Conservation (phyloP, 768 basidiomycete species). For the Termitomyces sp. region DNA sequence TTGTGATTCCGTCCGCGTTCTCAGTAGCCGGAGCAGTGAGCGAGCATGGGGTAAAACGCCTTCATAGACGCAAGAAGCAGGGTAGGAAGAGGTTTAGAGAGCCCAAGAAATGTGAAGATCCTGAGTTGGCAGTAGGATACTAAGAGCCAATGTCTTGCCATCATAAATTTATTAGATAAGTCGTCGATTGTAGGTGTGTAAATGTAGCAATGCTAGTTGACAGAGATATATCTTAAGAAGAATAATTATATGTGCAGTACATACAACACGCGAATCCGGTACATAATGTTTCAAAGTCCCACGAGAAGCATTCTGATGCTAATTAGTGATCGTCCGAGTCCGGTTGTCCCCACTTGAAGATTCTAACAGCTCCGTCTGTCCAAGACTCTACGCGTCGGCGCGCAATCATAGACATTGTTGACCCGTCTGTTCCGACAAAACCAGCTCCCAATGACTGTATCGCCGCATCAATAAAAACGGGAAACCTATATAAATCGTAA, state of each 20-base stretch:
- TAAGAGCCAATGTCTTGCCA: neutral
- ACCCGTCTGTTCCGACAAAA: constrained; percentile 69
- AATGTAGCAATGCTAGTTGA: neutral
- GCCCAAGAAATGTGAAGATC: constrained; percentile 1
- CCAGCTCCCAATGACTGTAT: constrained; percentile 66
- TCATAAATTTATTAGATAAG: neutral
- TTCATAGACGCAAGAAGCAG: constrained; percentile 24
- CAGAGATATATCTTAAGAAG: neutral
- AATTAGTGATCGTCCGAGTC: constrained; percentile 55
- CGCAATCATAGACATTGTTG: constrained; percentile 70
- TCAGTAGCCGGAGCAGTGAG: constrained; percentile 29
- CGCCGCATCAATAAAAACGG: constrained; percentile 68
- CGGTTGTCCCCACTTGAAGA: constrained; percentile 56
- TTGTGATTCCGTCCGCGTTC: constrained; percentile 36
- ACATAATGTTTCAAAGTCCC: constrained; percentile 4
- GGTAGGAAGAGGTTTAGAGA: neutral
- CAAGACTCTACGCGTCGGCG: constrained; percentile 66
- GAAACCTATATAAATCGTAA: constrained; percentile 46
- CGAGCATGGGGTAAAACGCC: constrained; percentile 28
- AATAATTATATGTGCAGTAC: constrained; percentile 5
- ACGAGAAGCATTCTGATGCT: neutral
- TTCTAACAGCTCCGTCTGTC: constrained; percentile 50
- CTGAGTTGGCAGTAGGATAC: neutral
- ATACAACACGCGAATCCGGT: neutral
- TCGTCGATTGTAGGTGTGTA: neutral